Base-by-base conservation (phyloP, 208 protist genomes). In the Strigomonas galati region DNA sequence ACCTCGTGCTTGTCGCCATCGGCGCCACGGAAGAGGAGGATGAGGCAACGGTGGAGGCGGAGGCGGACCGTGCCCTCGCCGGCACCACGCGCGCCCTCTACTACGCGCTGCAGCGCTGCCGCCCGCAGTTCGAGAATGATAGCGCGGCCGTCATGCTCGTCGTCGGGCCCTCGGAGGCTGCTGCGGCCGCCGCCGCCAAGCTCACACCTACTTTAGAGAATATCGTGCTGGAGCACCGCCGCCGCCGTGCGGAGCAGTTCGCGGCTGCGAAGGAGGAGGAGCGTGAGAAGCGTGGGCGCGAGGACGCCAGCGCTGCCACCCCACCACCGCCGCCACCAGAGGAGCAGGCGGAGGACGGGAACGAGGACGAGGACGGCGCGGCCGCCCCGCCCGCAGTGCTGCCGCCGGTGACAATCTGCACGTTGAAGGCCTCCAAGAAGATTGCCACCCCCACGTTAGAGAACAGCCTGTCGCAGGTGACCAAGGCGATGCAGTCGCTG, bases 351-450 rank as follows among this genome's bases (percentile, higher is more conserved):
- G 56, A 61, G 35, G 56, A 24, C 30, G 56, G 32, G 56, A 28
- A 23, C 14, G 56, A 23, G 28, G 56, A 48, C 24, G 65, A 35
- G 17, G 30, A 44, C 15, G 35, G 24, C 23, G 31, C 3, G 6
- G 56, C 14, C 6, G 56, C 28, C 15, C 21, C 14, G 56, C 31
- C 12, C 4, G 35, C 9, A 30, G 56, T 46, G 30, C 84, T 76
- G 72, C 73, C 81, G n/a, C 67, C 68, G 7, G 78, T 91, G 14
- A 72, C 69, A 0, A 51, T 87, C 19, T 84, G 79, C 63, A 43
- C 60, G 28, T 61, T 94, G n/a, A 87, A 81, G 55, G 30, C 75
- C 12, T 80, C 79, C 15, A 94, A 94, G 65, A 80, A 87, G n/a
- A 49, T 75, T 6, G 30, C 74, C 10, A 51, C 44, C 15, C 72